phyloP scores from a whole-genome alignment of 495 filamentous ascomycete species.

The Aspergillus bridgeri region DNA sequence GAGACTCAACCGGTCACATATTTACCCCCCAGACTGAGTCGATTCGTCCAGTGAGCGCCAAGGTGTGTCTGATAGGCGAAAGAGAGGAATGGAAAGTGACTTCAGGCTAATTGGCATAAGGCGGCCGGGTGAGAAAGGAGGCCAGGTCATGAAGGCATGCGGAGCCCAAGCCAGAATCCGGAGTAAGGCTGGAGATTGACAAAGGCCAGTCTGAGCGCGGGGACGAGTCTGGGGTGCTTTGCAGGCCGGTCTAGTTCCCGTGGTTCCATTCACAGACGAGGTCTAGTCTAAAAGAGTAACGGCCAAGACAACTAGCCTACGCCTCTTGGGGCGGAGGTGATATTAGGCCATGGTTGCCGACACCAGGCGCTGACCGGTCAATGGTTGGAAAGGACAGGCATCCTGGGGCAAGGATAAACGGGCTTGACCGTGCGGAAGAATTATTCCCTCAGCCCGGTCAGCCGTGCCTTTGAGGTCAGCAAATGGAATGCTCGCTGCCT shows the following conservation, averaged over 20 bases:
- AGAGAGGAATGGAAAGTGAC: neutral
- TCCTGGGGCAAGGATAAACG: neutral
- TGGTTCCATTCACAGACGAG: slow-evolving; percentile 4
- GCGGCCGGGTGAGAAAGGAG: neutral
- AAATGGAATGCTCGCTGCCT: neutral
- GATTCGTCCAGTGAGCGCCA: slow-evolving; percentile 2
- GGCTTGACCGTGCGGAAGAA: neutral
- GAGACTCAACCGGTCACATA: neutral
- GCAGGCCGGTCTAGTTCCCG: slow-evolving; percentile 7
- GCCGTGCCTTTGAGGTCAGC: neutral
- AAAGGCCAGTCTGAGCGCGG: slow-evolving; percentile 4
- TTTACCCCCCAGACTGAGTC: neutral
- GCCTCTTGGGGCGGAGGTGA: slow-evolving; percentile 2
- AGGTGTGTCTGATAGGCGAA: neutral
- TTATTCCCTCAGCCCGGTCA: neutral
- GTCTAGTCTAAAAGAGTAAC: slow-evolving; percentile 3
- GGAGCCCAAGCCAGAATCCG: neutral
- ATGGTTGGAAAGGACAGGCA: neutral
- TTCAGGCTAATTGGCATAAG: slow-evolving; percentile 12
- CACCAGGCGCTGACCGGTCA: neutral
- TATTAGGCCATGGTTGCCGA: slow-evolving; percentile 8
- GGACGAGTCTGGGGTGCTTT: slow-evolving; percentile 11
- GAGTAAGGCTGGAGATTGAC: neutral
- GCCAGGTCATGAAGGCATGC: neutral
- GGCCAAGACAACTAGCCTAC: slow-evolving; percentile 13